Evolutionary conservation across 192 early-diverging fungal species (phyloP), one percentile per base, ranked within the genome.

Genomic region (Dispira simplex): DNA sequence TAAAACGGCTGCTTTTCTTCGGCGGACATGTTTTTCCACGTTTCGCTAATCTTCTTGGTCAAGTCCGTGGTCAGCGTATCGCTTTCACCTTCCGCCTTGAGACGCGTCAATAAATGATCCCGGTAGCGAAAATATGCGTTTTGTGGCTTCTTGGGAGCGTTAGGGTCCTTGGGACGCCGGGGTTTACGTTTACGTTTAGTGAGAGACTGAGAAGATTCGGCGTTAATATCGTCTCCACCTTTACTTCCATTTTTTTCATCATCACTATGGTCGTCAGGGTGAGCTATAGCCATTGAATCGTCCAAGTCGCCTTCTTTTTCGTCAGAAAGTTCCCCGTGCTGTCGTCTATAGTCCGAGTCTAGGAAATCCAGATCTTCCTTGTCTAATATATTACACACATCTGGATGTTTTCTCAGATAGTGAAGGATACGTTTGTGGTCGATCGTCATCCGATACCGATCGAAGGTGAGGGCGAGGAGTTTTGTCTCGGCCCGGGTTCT

Each of bases 71-170:
- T 72, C 1, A 39, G 32, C 44, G 48, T 75, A 39, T 73, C 63
- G 54, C 71, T 71, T 0, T 65, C 69, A 49, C 69, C 63, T 0
- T 64, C 64, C 47, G 67, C 73, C 57, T 75, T 75, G 53, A 75
- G 69, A 32, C 65, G 68, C 13, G 73, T 70, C 16, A 73, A 69
- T 67, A 73, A 73, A 44, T 66, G 68, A 67, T 78, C 73, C 53
- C 77, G 75, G 63, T 72, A 78, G 21, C 74, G 63, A 20, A 78
- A 73, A 65, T 75, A 78, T 0, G 77, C 77, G 44, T 78, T 78
- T 10, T 73, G 73, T 13, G 77, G 77, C 12, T 73, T 71, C 57
- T 69, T 70, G 11, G 77, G 77, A 10, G 73, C 73, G 44, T 68
- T 70, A 0, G 77, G 77, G 63, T 78, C 77, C 66, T 73, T 75